phyloP scores from a whole-genome alignment of 2,329 filamentous ascomycete species.

The Domatiomyces globalis region DNA sequence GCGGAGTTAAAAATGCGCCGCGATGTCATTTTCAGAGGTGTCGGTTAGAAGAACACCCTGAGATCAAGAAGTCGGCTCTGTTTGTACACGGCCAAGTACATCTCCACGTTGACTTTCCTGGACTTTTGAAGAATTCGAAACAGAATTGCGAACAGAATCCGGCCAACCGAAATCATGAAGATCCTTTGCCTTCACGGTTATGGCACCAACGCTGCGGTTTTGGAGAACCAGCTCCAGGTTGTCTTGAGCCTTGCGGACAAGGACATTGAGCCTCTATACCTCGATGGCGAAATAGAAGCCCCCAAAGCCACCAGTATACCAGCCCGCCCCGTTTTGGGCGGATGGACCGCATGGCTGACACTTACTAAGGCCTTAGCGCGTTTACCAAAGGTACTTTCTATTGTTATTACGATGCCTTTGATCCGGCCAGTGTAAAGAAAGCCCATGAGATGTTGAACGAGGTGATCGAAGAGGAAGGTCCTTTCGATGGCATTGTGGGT shows the following conservation, averaged over 20 bases:
- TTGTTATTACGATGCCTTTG: slow-evolving; percentile 19
- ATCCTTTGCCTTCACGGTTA: slow-evolving; percentile 24
- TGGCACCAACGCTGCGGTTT: slow-evolving; percentile 22
- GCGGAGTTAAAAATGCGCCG: too few relatives aligned
- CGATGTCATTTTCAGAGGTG: too few relatives aligned
- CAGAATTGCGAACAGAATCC: too few relatives aligned
- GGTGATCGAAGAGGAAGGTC: slow-evolving; percentile 19
- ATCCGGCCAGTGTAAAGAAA: slow-evolving; percentile 16
- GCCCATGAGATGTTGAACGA: slow-evolving; percentile 21
- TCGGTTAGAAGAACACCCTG: too few relatives aligned
- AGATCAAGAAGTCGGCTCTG: too few relatives aligned
- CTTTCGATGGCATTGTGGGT: slow-evolving; percentile 24
- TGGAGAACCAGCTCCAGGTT: slow-evolving; percentile 5
- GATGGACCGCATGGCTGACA: slow-evolving; percentile 1
- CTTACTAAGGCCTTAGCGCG: slow-evolving; percentile 21
- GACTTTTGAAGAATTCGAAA: too few relatives aligned
- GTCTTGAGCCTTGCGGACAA: background rate
- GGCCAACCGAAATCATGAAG: slow-evolving; percentile 7
- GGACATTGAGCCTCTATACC: slow-evolving; percentile 19
- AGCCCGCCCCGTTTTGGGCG: background rate
- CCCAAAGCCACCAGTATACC: background rate
- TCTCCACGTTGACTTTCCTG: too few relatives aligned
- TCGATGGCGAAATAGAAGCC: slow-evolving; percentile 8
- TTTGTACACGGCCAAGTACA: too few relatives aligned
- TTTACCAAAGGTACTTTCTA: slow-evolving; percentile 24